Evolutionary conservation across 2,329 filamentous ascomycete species (phyloP).

Genomic region (Neofusicoccum sp.): DNA sequence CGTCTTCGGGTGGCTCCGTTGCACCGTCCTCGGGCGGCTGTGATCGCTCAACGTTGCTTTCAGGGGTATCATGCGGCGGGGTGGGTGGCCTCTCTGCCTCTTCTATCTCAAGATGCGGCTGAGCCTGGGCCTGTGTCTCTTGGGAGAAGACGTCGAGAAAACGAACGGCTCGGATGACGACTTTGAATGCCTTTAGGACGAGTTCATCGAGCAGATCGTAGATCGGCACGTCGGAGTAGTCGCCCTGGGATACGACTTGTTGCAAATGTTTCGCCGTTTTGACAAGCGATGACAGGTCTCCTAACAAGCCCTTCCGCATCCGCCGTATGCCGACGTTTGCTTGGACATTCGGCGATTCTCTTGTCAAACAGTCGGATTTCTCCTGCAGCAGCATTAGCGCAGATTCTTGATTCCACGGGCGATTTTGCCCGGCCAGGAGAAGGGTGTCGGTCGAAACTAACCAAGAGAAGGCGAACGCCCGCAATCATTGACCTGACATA

Average conservation of each 20-base stretch:
- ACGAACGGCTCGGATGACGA: slow-evolving; percentile 85
- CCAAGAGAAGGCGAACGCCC: slow-evolving; percentile 85
- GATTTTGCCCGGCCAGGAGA: not conserved
- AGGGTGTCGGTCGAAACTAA: slow-evolving; percentile 55
- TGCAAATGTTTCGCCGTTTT: slow-evolving; percentile 86
- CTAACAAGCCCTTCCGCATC: slow-evolving; percentile 82
- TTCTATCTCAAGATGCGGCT: slow-evolving; percentile 31
- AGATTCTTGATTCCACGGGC: not conserved
- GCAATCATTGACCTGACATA: slow-evolving; percentile 94
- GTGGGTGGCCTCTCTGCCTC: slow-evolving; percentile 36
- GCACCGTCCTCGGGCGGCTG: slow-evolving; percentile 16
- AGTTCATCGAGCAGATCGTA: slow-evolving; percentile 88
- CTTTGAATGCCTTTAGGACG: slow-evolving; percentile 89
- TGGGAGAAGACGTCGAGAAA: slow-evolving; percentile 85
- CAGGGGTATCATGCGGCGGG: slow-evolving; percentile 37
- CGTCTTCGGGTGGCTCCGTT: slow-evolving; percentile 8
- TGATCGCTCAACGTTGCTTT: slow-evolving; percentile 18
- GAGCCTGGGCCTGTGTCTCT: slow-evolving; percentile 29
- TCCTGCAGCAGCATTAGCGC: slow-evolving; percentile 59
- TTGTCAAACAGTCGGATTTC: slow-evolving; percentile 81
- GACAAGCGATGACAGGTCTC: slow-evolving; percentile 85
- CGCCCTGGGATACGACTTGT: slow-evolving; percentile 60
- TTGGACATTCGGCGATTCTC: slow-evolving; percentile 76
- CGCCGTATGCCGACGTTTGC: slow-evolving; percentile 75
- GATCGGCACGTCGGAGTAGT: slow-evolving; percentile 46